Conservation (phyloP, 768 basidiomycete genomes). For the Rickenella mellea region DNA sequence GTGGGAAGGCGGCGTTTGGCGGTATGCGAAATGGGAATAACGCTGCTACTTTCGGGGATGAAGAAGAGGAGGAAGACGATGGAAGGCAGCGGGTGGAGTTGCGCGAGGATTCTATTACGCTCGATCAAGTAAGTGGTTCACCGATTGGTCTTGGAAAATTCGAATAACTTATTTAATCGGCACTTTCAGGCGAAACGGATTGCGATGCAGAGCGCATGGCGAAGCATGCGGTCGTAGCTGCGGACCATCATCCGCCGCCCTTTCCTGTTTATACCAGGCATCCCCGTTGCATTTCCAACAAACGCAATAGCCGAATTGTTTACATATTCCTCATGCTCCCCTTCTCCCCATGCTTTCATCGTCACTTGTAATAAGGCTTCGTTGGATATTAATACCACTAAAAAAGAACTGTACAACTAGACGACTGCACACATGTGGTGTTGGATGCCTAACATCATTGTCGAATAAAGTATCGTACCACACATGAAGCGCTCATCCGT, state of each 20-base stretch:
- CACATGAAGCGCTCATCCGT: too few species aligned
- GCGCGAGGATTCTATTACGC: slow-evolving; percentile 75
- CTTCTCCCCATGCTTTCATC: neutral
- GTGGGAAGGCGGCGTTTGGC: slow-evolving; percentile 79
- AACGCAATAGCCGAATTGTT: too few species aligned
- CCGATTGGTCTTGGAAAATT: slow-evolving; percentile 1
- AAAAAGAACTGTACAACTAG: neutral
- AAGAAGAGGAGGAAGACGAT: slow-evolving; percentile 64
- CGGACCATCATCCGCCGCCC: too few species aligned
- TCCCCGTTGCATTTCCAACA: too few species aligned
- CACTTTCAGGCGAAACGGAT: slow-evolving; percentile 62
- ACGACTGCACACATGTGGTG: too few species aligned
- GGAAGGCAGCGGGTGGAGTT: slow-evolving; percentile 69
- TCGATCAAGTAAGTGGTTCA: slow-evolving; percentile 68
- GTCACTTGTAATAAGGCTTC: neutral
- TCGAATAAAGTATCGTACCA: too few species aligned
- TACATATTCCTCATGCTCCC: neutral
- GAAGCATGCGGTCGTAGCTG: slow-evolving; percentile 51
- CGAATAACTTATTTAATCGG: slow-evolving; percentile 5
- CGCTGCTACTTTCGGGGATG: slow-evolving; percentile 40
- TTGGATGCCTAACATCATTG: too few species aligned
- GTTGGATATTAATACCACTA: neutral
- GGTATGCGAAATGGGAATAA: slow-evolving; percentile 45
- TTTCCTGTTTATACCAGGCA: too few species aligned
- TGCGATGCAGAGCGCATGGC: slow-evolving; percentile 86